Evolutionary conservation across 768 basidiomycete genomes (phyloP), one percentile per base, ranked within the genome.

Genomic region (Dacryopinax primogenitus): DNA sequence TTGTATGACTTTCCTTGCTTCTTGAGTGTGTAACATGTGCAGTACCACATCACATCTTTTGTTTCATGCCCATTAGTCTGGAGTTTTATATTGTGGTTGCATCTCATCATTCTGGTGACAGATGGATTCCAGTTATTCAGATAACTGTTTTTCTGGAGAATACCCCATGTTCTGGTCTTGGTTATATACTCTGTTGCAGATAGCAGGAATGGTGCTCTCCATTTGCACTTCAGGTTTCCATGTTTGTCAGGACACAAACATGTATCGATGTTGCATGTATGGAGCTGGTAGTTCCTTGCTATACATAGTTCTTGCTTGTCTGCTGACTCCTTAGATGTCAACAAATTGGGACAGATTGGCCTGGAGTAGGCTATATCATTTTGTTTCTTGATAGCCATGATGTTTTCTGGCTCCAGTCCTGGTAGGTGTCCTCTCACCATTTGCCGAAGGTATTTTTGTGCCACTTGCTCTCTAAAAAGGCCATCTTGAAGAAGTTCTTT

Each of bases 11-110:
- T 67, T 11, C 65, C 61, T 62, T 80, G 79, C 13, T 75, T 75
- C 66, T 81, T 82, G 0, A 72, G 69, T 0, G 68, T 65, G 64
- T 81, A 81, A 0, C 9, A 51, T 0, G 73, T 76, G 0, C 76
- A 62, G 64, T 81, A 81, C 62, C 69, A 78, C 0, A 73, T 69
- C 0, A 78, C 51, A 36, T 73, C 69, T 28, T 70, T 72, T 0
- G 79, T 78, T 1, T 77, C 76, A 0, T 21, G n/a, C 0, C 74
- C 76, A 69, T 76, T 76, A 0, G 76, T 77, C 0, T 80, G 30
- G 0, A 82, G 66, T 61, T 82, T 81, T 0, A 47, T 51, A 63
- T 82, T 77, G 64, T 80, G 75, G 64, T 82, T 82, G 65, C 75
- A 78, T 0, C 71, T 67, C 0, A 64, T 62, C 33, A 70, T 68